These are phyloP conservation scores for Thermothielavioides terrestris DNA, from an alignment of 495 filamentous ascomycete genomes.

Conservation along the genomic window DNA sequence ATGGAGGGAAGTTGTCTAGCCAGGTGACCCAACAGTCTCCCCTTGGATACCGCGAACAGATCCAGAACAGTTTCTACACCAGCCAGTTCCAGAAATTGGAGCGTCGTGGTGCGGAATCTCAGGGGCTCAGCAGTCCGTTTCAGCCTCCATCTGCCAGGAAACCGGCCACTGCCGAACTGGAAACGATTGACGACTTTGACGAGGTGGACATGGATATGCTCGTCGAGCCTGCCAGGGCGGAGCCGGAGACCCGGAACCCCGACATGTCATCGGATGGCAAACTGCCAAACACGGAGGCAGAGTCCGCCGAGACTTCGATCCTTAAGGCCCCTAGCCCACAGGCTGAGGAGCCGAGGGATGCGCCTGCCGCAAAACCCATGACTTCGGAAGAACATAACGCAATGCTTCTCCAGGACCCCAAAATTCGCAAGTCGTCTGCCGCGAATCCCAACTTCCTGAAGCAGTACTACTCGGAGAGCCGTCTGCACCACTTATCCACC, in stretches of 20 bases:
- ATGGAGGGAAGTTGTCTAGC: conserved; percentile 58
- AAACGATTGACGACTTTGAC: conserved; percentile 13
- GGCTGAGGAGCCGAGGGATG: too few relatives aligned
- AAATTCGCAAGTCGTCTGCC: conserved; percentile 73
- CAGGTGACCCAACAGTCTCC: conserved; percentile 43
- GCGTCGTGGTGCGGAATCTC: background rate
- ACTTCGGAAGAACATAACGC: conserved; percentile 91
- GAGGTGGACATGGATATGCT: conserved; percentile 16
- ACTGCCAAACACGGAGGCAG: background rate
- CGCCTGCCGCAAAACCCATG: conserved; percentile 32
- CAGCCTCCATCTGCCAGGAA: conserved; percentile 17
- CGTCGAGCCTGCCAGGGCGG: background rate
- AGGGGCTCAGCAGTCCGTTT: conserved; percentile 15
- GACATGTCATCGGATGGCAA: background rate
- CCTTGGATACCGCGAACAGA: conserved; percentile 63
- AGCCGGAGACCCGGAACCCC: background rate
- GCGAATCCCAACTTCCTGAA: conserved; percentile 87
- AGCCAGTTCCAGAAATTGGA: conserved; percentile 49
- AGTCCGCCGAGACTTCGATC: too few relatives aligned
- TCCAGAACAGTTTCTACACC: conserved; percentile 69
- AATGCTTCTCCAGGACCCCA: conserved; percentile 67
- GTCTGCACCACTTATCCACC: conserved; percentile 86
- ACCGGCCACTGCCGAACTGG: background rate
- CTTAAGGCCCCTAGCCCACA: too few relatives aligned
- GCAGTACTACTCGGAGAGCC: conserved; percentile 88